Percentiles rank a stretch among this genome's conserved stretches.
These are phyloP conservation scores for Pugionium cornutum DNA, from an alignment of 345 rosid genomes.

Conservation along the genomic window DNA sequence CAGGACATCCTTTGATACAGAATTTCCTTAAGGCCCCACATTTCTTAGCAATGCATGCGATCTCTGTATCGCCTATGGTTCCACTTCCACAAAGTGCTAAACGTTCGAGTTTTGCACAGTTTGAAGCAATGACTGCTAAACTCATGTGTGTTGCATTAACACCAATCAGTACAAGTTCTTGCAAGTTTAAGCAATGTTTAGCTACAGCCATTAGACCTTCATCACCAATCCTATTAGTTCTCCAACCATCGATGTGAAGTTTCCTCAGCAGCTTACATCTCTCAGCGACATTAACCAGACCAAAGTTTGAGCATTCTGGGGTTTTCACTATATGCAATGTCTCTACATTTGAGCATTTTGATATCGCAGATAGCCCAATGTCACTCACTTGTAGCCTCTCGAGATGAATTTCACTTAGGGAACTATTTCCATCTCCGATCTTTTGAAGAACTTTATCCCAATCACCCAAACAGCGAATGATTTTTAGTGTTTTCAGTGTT, in stretches of 20 bases:
- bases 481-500: conserved; percentile 63
- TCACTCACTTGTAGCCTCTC: conserved; percentile 92
- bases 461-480: conserved; percentile 83
- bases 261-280: conserved; percentile 69
- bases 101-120: conserved; percentile 70
- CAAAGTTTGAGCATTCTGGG: conserved; percentile 72
- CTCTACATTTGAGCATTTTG: conserved; percentile 64
- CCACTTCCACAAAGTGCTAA: conserved; percentile 80
- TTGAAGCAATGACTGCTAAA: conserved; percentile 54
- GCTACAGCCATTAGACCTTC: conserved; percentile 79
- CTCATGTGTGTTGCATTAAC: conserved; percentile 72
- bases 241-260: conserved; percentile 91
- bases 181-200: conserved; percentile 59
- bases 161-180: conserved; percentile 87
- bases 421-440: conserved; percentile 46
- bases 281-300: conserved; percentile 64
- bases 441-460: conserved; percentile 72
- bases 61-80: conserved; percentile 72
- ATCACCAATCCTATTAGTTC: conserved; percentile 78
- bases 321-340: conserved; percentile 72
- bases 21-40: conserved; percentile 75
- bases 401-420: conserved; percentile 63
- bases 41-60: conserved; percentile 74
- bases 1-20: conserved; percentile 81
- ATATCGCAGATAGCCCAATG: conserved; percentile 58